Percentiles rank a stretch among this genome's conserved stretches.
Evolutionary conservation across 441 rosid species (phyloP).

Genomic region (Populus tomentosa): DNA sequence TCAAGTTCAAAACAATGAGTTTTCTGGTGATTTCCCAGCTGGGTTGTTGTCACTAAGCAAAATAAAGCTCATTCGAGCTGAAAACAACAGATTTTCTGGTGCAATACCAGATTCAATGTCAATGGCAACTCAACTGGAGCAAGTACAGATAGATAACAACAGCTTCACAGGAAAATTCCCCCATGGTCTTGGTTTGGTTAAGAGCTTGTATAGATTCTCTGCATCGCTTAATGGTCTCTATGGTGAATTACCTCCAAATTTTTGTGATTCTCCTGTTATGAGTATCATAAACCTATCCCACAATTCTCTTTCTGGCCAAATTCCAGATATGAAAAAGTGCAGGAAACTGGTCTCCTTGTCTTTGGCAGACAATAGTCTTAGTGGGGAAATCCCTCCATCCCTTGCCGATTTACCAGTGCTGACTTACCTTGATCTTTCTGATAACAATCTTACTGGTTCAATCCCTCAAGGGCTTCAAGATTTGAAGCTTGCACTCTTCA

Average conservation of each 20-base stretch:
- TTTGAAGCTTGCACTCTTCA: conserved; percentile 47
- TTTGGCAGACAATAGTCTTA: conserved; percentile 54
- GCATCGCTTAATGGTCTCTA: conserved; percentile 65
- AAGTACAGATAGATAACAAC: conserved; percentile 77
- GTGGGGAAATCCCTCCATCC: conserved; percentile 62
- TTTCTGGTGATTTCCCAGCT: conserved; percentile 69
- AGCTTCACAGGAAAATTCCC: conserved; percentile 68
- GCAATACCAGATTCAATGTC: conserved; percentile 52
- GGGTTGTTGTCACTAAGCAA: conserved; percentile 56
- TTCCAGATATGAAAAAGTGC: conserved; percentile 67
- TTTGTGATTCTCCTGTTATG: conserved; percentile 53
- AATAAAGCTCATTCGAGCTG: conserved; percentile 47
- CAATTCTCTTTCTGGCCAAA: conserved; percentile 55
- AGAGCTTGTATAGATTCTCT: conserved; percentile 51
- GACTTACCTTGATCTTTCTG: conserved; percentile 60
- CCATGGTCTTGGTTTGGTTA: conserved; percentile 39
- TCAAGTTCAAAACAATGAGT: conserved; percentile 65
- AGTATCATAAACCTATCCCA: conserved; percentile 43
- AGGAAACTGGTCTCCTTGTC: conserved; percentile 42
- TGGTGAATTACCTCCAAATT: conserved; percentile 52
- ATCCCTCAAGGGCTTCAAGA: conserved; percentile 63
- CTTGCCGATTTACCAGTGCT: conserved; percentile 55
- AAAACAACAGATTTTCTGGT: conserved; percentile 66
- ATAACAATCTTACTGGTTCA: conserved; percentile 61
- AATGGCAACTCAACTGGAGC: conserved; percentile 53